Base-by-base conservation (phyloP, 805 yeast genomes). In the Starmerella bombi region DNA sequence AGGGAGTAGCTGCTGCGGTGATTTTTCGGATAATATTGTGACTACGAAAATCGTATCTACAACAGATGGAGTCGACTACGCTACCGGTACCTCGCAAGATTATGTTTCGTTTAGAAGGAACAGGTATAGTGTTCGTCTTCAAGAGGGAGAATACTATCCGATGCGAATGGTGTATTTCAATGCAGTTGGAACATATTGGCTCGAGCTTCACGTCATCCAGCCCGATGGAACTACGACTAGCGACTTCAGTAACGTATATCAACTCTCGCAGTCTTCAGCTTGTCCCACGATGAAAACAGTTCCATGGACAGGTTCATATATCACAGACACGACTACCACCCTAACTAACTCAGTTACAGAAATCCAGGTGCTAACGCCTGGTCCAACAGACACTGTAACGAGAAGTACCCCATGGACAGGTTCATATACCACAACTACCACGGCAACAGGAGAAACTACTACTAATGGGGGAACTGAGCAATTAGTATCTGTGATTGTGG, bases 131-230 rank as follows among this genome's bases (percentile, higher is more conserved):
- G 38, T 25, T n/a, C 8, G 12, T 9, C 33, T 40, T 12, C 15
- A 8, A 5, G 17, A 28, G 10, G 43, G 43, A 14, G 16, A 29
- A 2, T 40, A 29, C 32, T 40, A 40, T 21, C 43, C 43, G 3
- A 25, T 40, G 20, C 34, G 39, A 4, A 15, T 40, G 9, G 36
- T 40, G 3, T 40, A 40, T 25, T 40, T 31, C 40, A 40, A 40
- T 17, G 36, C 31, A 7, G 9, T 35, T 5, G 36, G 36, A 10
- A 19, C 28, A 9, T 8, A 7, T 10, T 14, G 21, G 3, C 16
- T 36, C 12, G 17, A 31, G 17, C 15, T 29, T 4, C 27, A 25
- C 8, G 18, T 30, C 15, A 21, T 15, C 12, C 16, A 7, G 28
- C 43, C 43, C 4, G 43, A 40, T 30, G 43, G 43, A 3, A 29